Evolutionary conservation across 129 eudicot genomes (phyloP), one percentile per base, ranked within the genome.

Genomic region (Scalesia atractyloides): DNA sequence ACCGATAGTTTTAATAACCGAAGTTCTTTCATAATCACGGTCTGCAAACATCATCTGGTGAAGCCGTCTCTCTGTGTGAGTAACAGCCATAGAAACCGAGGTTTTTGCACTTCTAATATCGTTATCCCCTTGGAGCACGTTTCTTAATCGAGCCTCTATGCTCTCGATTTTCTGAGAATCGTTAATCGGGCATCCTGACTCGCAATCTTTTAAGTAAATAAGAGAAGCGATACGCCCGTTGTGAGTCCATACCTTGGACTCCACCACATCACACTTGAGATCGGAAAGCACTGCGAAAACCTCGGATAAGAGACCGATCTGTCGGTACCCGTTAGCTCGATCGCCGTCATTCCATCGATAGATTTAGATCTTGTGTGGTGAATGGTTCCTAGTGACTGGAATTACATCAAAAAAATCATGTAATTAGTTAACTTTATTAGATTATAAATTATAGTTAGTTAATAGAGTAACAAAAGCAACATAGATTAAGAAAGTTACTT

Each of bases 41-140:
- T 92, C 98, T 3, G 89, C 94, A 82, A 80, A 83, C 98, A 92
- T 92, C 94, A 92, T 74, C 74, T 92, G 98, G 64, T 92, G 98
- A 58, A 92, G 91, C 80, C 98, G 86, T 71, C 98, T 85, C 68
- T 92, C 98, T 0, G 94, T 86, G 67, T 92, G 98, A 24, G 98
- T 92, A 8, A 76, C 77, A 5, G 81, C 91, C 82, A 85, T 60
- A 1, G 94, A 89, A 50, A 92, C 85, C 7, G 81, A 80, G 5
- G 89, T 87, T 74, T 82, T 89, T 3, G 96, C 98, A 73, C 94
- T 89, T 68, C 94, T 44, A 5, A 92, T 86, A 70, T 89, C 96
- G 36, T 87, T 89, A 76, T 89, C 98, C 68, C 94, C 98, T 77
- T 87, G 84, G 37, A 92, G 92, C 22, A 92, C 89, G 37, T 88